Base-by-base conservation (phyloP, 176 grass and related monocot species). In the Bromus sterilis region DNA sequence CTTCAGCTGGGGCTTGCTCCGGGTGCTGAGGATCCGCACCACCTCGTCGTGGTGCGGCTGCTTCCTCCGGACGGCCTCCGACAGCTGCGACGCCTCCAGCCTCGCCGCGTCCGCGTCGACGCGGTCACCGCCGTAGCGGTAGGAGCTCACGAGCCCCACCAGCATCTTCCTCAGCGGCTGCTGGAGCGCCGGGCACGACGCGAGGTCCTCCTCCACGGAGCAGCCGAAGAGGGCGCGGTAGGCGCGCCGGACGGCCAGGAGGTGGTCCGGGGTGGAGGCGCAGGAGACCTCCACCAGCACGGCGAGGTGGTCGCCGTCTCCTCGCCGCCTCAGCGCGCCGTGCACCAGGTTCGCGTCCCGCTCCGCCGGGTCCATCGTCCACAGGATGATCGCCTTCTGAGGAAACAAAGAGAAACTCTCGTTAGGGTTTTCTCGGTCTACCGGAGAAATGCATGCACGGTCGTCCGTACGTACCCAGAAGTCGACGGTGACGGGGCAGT, bases 341-440 rank as follows among this genome's bases (percentile, higher is more conserved):
- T 91, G 81, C n/a, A 82, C 91, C 24, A 94, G 80, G 57, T 94
- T 91, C 12, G 94, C 92, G 72, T 97, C 94, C 63, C 94, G 61
- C 34, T 94, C 92, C 57, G 87, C 94, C 66, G 94, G 90, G 11
- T 97, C 94, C 80, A 80, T 94, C 20, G 83, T 81, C 94, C 90
- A 91, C 77, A 94, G 31, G 64, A 92, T 85, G 69, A 97, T 57
- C 41, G 94, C 89, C 56, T 83, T 94, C 92, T 84, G 81, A 32
- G 43, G 26, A 43, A 58, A 5, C 18, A 53, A 72, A 56, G 46
- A 73, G 60, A 20, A 73, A 24, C 4, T 0, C 55, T 16, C 48
- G 48, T 56, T 3, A 20, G 9, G 16, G 3, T 7, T 68, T 13
- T 39, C 34, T 5, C 7, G 3, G 48, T 53, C 21, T 18, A 20